Conservation (phyloP, 208 protist genomes). For the Trypanosoma cruzi region DNA sequence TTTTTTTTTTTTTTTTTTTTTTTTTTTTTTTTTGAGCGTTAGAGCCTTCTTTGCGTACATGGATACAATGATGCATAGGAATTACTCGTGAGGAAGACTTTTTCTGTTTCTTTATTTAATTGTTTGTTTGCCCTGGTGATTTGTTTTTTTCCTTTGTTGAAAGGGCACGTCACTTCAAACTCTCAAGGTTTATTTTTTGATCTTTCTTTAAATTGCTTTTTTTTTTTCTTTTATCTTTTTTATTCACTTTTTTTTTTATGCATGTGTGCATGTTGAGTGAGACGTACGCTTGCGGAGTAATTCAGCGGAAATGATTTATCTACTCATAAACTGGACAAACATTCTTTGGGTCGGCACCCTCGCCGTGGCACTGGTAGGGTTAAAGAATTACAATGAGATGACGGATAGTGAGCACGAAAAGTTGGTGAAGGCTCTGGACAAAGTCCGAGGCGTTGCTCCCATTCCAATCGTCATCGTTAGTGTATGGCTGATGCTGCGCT, state of each 20-base stretch:
- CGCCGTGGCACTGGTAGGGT: slow-evolving; percentile 35
- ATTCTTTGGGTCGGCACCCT: slow-evolving; percentile 46
- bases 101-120: slow-evolving; percentile 15
- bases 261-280: background rate
- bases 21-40: slow-evolving; percentile 3
- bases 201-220: background rate
- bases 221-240: background rate
- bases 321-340: slow-evolving; percentile 53
- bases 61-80: background rate
- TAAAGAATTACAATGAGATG: slow-evolving; percentile 27
- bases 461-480: slow-evolving; percentile 28
- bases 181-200: background rate
- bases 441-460: slow-evolving; percentile 29
- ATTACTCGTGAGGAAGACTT: background rate
- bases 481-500: slow-evolving; percentile 47
- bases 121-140: background rate
- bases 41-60: background rate
- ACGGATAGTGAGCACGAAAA: slow-evolving; percentile 32
- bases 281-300: background rate
- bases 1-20: slow-evolving; percentile 16
- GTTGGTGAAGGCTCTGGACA: slow-evolving; percentile 16
- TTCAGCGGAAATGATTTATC: slow-evolving; percentile 32
- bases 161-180: background rate
- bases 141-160: slow-evolving; percentile 1
- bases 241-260: background rate